These are phyloP conservation scores for Allium sativum DNA, from an alignment of 106 monocot species.

Conservation along the genomic window DNA sequence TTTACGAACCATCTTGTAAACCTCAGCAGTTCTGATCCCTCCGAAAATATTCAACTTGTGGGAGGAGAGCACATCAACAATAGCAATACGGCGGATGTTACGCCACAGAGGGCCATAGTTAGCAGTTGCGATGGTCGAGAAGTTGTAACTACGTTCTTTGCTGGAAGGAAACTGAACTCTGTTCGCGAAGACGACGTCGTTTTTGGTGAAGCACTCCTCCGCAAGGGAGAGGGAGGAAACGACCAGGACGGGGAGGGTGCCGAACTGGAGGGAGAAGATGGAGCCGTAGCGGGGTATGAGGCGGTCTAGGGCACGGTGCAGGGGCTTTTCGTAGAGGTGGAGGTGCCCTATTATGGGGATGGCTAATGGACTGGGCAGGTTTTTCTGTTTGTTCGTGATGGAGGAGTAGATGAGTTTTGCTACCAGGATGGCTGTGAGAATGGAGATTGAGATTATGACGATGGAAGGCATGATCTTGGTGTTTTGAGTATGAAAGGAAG, in stretches of 20 bases:
- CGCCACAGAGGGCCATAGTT: conserved; percentile 38
- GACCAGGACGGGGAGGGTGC: conserved; percentile 23
- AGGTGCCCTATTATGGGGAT: conserved; percentile 4
- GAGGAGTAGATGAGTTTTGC: too few relatives aligned
- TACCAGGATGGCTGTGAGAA: too few relatives aligned
- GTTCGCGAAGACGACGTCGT: conserved; percentile 57
- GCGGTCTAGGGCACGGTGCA: conserved; percentile 2
- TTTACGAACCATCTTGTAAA: too few relatives aligned
- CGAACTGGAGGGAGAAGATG: conserved; percentile 21
- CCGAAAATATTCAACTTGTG: conserved; percentile 3
- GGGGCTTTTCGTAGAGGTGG: conserved; percentile 4
- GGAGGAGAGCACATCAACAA: conserved; percentile 8
- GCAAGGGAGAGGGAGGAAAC: conserved; percentile 16
- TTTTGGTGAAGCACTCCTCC: conserved; percentile 11
- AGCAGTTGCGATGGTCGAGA: conserved; percentile 21
- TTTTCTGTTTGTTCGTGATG: background rate
- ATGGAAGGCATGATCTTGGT: too few relatives aligned
- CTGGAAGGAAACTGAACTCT: conserved; percentile 20
- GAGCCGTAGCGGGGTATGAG: background rate
- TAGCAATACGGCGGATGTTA: conserved; percentile 31
- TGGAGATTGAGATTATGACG: too few relatives aligned
- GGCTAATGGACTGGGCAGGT: background rate
- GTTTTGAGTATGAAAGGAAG: too few relatives aligned
- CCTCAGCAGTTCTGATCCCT: too few relatives aligned
- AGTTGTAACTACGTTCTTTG: conserved; percentile 16